Evolutionary conservation across 2,329 filamentous ascomycete genomes (phyloP).

Genomic region (Paracamarosporium sp.): DNA sequence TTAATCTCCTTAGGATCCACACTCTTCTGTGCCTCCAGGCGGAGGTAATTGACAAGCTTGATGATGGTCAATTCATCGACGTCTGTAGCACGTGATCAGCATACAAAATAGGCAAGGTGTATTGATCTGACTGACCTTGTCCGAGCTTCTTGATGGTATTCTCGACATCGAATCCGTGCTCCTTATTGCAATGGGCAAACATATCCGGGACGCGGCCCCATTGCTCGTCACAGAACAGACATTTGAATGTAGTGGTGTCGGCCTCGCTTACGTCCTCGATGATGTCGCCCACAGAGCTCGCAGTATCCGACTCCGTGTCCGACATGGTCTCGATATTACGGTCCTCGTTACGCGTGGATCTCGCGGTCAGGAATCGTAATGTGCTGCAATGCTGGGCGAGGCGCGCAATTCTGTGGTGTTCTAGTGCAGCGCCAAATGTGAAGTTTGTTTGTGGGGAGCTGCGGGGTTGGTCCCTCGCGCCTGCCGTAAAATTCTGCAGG

Average conservation of each 20-base stretch:
- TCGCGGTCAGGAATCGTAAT: neutral
- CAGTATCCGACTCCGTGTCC: slow-evolving; percentile 36
- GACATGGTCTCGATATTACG: slow-evolving; percentile 25
- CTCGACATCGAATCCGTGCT: slow-evolving; percentile 36
- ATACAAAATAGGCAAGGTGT: slow-evolving; percentile 23
- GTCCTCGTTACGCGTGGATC: neutral
- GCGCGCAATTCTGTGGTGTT: slow-evolving; percentile 15
- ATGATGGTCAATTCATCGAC: slow-evolving; percentile 42
- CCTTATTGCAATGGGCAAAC: slow-evolving; percentile 33
- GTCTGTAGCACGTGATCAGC: slow-evolving; percentile 28
- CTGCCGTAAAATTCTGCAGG: slow-evolving; percentile 17
- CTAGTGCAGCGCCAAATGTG: slow-evolving; percentile 29
- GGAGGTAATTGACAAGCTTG: slow-evolving; percentile 57
- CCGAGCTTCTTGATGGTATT: slow-evolving; percentile 37
- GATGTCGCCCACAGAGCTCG: slow-evolving; percentile 42
- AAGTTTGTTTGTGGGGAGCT: slow-evolving; percentile 36
- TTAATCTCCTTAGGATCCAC: slow-evolving; percentile 53
- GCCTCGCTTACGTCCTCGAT: slow-evolving; percentile 44
- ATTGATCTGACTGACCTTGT: slow-evolving; percentile 24
- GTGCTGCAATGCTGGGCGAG: neutral
- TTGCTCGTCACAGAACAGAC: slow-evolving; percentile 43
- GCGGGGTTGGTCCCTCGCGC: slow-evolving; percentile 29
- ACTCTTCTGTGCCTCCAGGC: slow-evolving; percentile 48
- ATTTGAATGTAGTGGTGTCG: slow-evolving; percentile 44
- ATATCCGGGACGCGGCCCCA: slow-evolving; percentile 34